phyloP scores from a whole-genome alignment of 202 grass and related monocot genomes.

The Zizania palustris region DNA sequence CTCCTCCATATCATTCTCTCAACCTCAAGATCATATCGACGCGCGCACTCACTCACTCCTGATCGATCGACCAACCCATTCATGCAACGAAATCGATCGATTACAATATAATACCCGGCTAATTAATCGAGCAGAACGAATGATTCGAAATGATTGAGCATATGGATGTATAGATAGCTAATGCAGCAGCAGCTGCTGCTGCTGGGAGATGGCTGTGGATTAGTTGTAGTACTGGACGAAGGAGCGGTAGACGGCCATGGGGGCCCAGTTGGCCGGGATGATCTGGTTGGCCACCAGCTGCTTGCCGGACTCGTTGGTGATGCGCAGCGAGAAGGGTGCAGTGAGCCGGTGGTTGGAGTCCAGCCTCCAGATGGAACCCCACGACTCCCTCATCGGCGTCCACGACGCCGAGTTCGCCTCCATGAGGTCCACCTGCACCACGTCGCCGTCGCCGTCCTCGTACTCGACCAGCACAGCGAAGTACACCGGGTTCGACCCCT shows the following conservation, averaged over 20 bases:
- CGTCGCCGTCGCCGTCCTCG: slow-evolving; percentile 81
- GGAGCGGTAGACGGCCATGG: slow-evolving; percentile 58
- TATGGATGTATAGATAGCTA: not conserved
- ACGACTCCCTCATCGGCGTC: slow-evolving; percentile 73
- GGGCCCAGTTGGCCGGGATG: slow-evolving; percentile 72
- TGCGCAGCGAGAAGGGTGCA: slow-evolving; percentile 73
- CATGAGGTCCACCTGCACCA: slow-evolving; percentile 77
- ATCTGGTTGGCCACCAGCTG: slow-evolving; percentile 61
- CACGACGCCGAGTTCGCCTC: slow-evolving; percentile 56
- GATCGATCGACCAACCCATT: not conserved
- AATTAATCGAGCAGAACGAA: not conserved
- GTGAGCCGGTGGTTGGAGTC: slow-evolving; percentile 54
- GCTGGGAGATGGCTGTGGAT: not conserved
- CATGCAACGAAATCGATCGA: slow-evolving; percentile 8
- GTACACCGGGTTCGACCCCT: slow-evolving; percentile 79
- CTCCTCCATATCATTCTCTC: slow-evolving; percentile 42
- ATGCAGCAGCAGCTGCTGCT: not conserved
- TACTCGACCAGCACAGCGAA: slow-evolving; percentile 79
- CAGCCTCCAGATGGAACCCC: slow-evolving; percentile 75
- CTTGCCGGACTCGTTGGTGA: slow-evolving; percentile 64
- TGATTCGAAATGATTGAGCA: slow-evolving; percentile 12
- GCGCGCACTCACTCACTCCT: too few species aligned
- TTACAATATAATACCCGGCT: slow-evolving; percentile 26
- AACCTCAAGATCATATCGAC: slow-evolving; percentile 32
- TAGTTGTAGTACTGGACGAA: slow-evolving; percentile 56